Evolutionary conservation across 2,329 filamentous ascomycete genomes (phyloP).

Genomic region (Alternaria sp.): DNA sequence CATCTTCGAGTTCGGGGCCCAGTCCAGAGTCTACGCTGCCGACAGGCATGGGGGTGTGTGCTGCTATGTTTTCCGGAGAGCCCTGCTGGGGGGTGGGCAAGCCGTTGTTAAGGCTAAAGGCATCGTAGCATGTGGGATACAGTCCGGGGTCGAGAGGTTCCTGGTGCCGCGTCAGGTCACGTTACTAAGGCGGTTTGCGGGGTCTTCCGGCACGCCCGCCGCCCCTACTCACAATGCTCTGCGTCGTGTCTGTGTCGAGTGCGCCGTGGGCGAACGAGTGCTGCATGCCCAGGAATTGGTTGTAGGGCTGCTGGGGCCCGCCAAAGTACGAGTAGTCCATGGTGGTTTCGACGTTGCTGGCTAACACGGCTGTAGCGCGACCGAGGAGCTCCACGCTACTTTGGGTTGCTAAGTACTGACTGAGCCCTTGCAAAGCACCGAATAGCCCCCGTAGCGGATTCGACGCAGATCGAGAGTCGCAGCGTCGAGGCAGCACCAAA

Average conservation of each 20-base stretch:
- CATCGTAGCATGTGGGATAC: conserved; percentile 40
- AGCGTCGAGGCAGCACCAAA: background rate
- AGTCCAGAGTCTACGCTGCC: conserved; percentile 56
- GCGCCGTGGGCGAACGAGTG: conserved; percentile 41
- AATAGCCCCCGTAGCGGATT: background rate
- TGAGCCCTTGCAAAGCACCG: background rate
- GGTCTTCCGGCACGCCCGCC: background rate
- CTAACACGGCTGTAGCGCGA: background rate
- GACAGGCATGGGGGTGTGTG: conserved; percentile 43
- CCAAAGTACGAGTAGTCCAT: conserved; percentile 68
- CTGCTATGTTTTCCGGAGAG: conserved; percentile 41
- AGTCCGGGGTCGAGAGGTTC: conserved; percentile 56
- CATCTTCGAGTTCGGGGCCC: conserved; percentile 51
- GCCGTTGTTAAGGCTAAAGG: conserved; percentile 38
- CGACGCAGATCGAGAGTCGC: background rate
- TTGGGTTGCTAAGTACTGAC: background rate
- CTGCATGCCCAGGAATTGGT: conserved; percentile 58
- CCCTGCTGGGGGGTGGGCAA: conserved; percentile 41
- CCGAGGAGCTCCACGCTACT: conserved; percentile 1
- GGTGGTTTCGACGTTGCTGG: conserved; percentile 7
- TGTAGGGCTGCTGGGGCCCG: conserved; percentile 55
- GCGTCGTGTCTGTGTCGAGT: conserved; percentile 50
- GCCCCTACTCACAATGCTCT: conserved; percentile 40
- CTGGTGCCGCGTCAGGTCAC: conserved; percentile 29
- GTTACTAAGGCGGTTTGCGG: conserved; percentile 31